These are phyloP conservation scores for Candida chauliodis DNA, from an alignment of 805 yeast species.

Conservation along the genomic window DNA sequence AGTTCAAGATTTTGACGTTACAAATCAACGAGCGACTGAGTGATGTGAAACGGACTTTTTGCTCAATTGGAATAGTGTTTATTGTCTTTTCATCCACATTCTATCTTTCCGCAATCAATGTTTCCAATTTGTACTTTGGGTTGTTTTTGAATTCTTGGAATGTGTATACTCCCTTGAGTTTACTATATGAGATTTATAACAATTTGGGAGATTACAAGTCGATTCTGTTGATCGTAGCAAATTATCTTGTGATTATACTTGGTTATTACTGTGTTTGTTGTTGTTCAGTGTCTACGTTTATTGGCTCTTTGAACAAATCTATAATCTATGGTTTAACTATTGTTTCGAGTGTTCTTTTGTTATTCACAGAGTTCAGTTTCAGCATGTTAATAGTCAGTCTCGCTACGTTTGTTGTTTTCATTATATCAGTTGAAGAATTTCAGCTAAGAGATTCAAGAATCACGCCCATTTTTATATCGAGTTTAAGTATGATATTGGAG, in stretches of 20 bases:
- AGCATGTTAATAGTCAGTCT: slow-evolving; percentile 22
- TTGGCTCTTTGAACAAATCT: slow-evolving; percentile 5
- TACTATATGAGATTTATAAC: slow-evolving; percentile 22
- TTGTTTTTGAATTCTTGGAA: slow-evolving; percentile 28
- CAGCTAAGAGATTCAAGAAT: slow-evolving; percentile 14
- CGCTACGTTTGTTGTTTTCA: slow-evolving; percentile 22
- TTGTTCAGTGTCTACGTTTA: slow-evolving; percentile 4
- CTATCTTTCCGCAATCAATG: slow-evolving; percentile 21
- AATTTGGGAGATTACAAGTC: slow-evolving; percentile 8
- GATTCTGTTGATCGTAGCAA: slow-evolving; percentile 11
- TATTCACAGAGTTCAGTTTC: slow-evolving; percentile 9
- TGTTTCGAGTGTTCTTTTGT: not conserved
- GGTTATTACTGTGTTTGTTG: slow-evolving; percentile 7
- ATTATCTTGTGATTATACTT: slow-evolving; percentile 12
- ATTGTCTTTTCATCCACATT: slow-evolving; percentile 21
- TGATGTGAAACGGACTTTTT: not conserved
- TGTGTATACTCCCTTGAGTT: slow-evolving; percentile 25
- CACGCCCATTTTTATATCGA: slow-evolving; percentile 16
- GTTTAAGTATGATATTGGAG: slow-evolving; percentile 17
- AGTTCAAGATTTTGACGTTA: slow-evolving; percentile 4
- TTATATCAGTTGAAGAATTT: slow-evolving; percentile 23
- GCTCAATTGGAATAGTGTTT: not conserved
- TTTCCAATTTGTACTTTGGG: slow-evolving; percentile 25
- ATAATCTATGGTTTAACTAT: slow-evolving; percentile 3
- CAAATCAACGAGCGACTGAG: not conserved